phyloP scores from a whole-genome alignment of 352 stramenopile genomes.

The Phytophthora chlamydospora region DNA sequence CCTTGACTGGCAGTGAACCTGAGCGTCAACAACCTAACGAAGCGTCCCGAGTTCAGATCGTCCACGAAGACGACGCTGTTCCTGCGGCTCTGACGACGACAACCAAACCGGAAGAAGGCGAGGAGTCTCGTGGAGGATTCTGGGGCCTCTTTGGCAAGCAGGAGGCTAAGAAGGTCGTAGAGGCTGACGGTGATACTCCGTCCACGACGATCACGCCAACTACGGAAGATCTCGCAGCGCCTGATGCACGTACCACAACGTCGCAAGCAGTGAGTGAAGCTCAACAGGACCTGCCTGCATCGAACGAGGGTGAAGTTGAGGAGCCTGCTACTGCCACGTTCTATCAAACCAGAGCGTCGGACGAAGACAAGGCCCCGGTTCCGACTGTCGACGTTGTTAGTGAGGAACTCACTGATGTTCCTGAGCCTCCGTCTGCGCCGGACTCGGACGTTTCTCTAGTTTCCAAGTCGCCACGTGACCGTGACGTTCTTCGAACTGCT shows the following conservation, averaged over 20 bases:
- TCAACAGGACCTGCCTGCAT: slow-evolving; percentile 2
- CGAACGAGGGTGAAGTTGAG: slow-evolving; percentile 4
- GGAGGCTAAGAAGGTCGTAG: slow-evolving; percentile 5
- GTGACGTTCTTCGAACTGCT: background rate
- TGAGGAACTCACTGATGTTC: slow-evolving; percentile 4
- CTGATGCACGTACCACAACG: no score
- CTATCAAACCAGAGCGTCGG: background rate
- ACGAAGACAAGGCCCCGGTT: slow-evolving; percentile 10
- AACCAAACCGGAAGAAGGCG: slow-evolving; percentile 1
- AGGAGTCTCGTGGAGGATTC: slow-evolving; percentile 24
- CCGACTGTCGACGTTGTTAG: background rate
- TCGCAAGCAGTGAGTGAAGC: background rate
- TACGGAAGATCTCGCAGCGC: background rate
- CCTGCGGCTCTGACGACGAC: background rate
- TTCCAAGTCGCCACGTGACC: slow-evolving; percentile 6
- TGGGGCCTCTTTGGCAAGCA: slow-evolving; percentile 34
- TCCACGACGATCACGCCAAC: background rate
- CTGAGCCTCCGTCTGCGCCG: background rate
- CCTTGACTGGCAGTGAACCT: background rate
- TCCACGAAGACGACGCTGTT: background rate
- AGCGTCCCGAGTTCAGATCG: background rate
- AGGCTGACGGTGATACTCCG: background rate
- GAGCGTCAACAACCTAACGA: background rate
- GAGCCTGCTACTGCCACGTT: background rate
- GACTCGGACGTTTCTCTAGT: background rate